Percentiles rank a stretch among this genome's conserved stretches.
Evolutionary conservation across 108 stramenopile species (phyloP).

Genomic region (Nitzschia sp.): DNA sequence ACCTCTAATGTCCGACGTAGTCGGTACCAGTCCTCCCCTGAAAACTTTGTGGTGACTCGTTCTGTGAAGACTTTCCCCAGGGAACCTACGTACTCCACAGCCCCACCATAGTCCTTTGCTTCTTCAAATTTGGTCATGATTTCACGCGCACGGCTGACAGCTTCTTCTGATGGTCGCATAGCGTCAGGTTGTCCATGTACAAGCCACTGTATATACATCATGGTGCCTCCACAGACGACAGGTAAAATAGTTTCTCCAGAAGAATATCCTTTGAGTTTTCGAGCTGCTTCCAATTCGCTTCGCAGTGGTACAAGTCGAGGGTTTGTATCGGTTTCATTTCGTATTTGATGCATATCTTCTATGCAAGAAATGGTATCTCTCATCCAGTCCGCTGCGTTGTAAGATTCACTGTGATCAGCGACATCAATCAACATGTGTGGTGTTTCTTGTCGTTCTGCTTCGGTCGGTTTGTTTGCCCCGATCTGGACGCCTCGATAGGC

Average conservation of each 20-base stretch:
- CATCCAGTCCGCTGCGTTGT: constrained; percentile 92
- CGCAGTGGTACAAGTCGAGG: constrained; percentile 19
- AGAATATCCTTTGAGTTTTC: constrained; percentile 11
- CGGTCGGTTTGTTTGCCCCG: constrained; percentile 94
- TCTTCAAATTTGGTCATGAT: constrained; percentile 45
- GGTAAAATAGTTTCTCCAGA: constrained; percentile 46
- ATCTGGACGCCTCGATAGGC: constrained; percentile 87
- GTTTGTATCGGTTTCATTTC: background rate
- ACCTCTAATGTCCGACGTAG: constrained; percentile 87
- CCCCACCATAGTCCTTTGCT: constrained; percentile 75
- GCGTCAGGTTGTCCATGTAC: constrained; percentile 93
- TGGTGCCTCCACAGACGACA: constrained; percentile 85
- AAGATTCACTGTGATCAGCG: constrained; percentile 54
- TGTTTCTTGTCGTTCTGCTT: constrained; percentile 65
- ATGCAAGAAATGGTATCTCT: constrained; percentile 64
- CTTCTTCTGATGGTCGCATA: constrained; percentile 63
- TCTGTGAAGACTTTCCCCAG: constrained; percentile 49
- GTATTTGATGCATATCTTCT: constrained; percentile 34
- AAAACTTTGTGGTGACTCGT: constrained; percentile 56
- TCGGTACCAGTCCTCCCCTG: constrained; percentile 91
- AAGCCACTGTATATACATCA: constrained; percentile 97
- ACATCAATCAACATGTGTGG: constrained; percentile 91
- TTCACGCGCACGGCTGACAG: constrained; percentile 45
- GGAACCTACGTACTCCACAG: constrained; percentile 58
- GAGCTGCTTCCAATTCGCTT: constrained; percentile 17